Percentiles rank a stretch among this genome's conserved stretches.
Evolutionary conservation across 1,284 basidiomycete genomes (phyloP).

Genomic region (Rhodotorula sp.): DNA sequence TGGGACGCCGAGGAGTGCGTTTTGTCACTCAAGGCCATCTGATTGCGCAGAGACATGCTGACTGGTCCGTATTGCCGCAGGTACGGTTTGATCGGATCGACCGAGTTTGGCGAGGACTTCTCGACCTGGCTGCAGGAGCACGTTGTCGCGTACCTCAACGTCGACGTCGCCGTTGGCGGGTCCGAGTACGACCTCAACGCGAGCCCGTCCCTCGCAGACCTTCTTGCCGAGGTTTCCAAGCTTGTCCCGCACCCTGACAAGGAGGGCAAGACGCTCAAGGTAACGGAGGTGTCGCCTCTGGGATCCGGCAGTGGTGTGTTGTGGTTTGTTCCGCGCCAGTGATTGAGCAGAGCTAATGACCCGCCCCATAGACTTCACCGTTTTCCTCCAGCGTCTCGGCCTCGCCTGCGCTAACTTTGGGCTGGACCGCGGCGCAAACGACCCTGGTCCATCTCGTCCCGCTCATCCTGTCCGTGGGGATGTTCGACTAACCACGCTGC

Average conservation of each 20-base stretch:
- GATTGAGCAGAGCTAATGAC: slow-evolving; percentile 8
- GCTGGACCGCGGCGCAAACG: slow-evolving; percentile 51
- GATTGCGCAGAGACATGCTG: neutral
- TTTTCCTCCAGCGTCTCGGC: slow-evolving; percentile 62
- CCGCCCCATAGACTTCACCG: slow-evolving; percentile 63
- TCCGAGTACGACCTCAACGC: slow-evolving; percentile 61
- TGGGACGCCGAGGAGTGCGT: slow-evolving; percentile 85
- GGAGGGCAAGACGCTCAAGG: slow-evolving; percentile 45
- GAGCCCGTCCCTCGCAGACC: slow-evolving; percentile 75
- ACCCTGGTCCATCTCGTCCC: slow-evolving; percentile 53
- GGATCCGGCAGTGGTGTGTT: slow-evolving; percentile 40
- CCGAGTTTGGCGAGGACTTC: slow-evolving; percentile 54
- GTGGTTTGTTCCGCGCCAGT: slow-evolving; percentile 49
- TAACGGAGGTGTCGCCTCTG: slow-evolving; percentile 11
- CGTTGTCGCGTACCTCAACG: slow-evolving; percentile 82
- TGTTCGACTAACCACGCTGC: no score
- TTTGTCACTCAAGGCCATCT: no score
- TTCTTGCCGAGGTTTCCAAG: slow-evolving; percentile 68
- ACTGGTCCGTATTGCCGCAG: neutral
- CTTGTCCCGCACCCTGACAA: slow-evolving; percentile 62
- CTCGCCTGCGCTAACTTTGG: slow-evolving; percentile 51
- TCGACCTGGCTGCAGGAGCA: slow-evolving; percentile 45
- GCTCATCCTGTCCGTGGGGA: neutral
- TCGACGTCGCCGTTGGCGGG: slow-evolving; percentile 71
- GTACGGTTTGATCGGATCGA: slow-evolving; percentile 79